Evolutionary conservation across 805 yeast genomes (phyloP), one percentile per base, ranked within the genome.

Genomic region (Wickerhamomyces sydowiorum): DNA sequence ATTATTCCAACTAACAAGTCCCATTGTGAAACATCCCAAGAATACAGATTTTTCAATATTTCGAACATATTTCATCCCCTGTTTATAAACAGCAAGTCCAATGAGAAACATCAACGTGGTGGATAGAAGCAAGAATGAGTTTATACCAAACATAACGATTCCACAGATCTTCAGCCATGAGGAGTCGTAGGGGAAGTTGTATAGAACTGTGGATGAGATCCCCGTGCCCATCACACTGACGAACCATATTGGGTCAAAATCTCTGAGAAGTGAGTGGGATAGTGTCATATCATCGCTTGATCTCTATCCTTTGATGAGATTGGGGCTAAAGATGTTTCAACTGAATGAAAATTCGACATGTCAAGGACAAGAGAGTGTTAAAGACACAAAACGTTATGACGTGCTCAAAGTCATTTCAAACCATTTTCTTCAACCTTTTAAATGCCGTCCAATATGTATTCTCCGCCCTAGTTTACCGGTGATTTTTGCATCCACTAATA

Each of bases 211-310:
- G 4, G 86, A 67, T 1, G 86, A 66, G 31, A 88, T 84, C 1
- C 96, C 96, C 4, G 82, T 74, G 2, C 95, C 96, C 96, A 89
- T 89, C 15, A 80, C 75, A 38, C 78, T 69, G 21, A 84, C 82
- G 61, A 81, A 87, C 72, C 80, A 81, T 8, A 69, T 68, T 1
- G 87, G 85, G 27, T 66, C 64, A 46, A 70, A 70, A 20, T 50
- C 27, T 24, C 12, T 54, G 60, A 67, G n/a, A n/a, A n/a, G n/a
- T n/a, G n/a, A n/a, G 3, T 17, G 7, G 4, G 20, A 5, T 17
- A 29, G 5, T 29, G 20, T 17, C 20, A n/a, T n/a, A n/a, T n/a
- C n/a, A n/a, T n/a, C n/a, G n/a, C n/a, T n/a, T n/a, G n/a, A n/a
- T n/a, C n/a, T n/a, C n/a, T n/a, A n/a, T n/a, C n/a, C n/a, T n/a